phyloP scores from a whole-genome alignment of 2,329 filamentous ascomycete species.

The Scleromitrula shiraiana region DNA sequence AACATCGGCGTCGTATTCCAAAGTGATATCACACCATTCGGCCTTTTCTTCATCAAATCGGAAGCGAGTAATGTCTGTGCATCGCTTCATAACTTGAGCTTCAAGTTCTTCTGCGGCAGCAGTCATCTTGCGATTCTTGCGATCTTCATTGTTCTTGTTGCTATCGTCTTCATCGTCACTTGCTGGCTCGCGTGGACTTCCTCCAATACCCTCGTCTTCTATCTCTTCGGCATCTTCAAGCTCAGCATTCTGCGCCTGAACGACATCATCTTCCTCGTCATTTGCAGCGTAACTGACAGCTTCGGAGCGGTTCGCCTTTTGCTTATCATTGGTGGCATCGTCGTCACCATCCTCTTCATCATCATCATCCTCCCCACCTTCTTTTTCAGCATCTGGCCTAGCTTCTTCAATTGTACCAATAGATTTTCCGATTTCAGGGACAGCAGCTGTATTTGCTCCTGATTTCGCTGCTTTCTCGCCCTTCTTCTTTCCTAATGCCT shows the following conservation, averaged over 20 bases:
- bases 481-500: slow-evolving; percentile 79
- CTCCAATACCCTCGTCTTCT: slow-evolving; percentile 46
- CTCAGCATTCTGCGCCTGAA: slow-evolving; percentile 53
- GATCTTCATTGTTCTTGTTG: slow-evolving; percentile 26
- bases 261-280: slow-evolving; percentile 80
- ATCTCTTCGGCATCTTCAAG: slow-evolving; percentile 44
- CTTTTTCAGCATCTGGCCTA: slow-evolving; percentile 33
- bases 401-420: slow-evolving; percentile 47
- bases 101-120: slow-evolving; percentile 38
- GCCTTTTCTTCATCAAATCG: slow-evolving; percentile 69
- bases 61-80: slow-evolving; percentile 65
- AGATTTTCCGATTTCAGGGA: slow-evolving; percentile 66
- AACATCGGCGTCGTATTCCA: slow-evolving; percentile 71
- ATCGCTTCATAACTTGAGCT: slow-evolving; percentile 54
- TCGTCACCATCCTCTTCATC: slow-evolving; percentile 53
- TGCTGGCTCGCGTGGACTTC: slow-evolving; percentile 36
- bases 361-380: slow-evolving; percentile 46
- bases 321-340: slow-evolving; percentile 68
- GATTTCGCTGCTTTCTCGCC: slow-evolving; percentile 46
- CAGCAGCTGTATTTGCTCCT: slow-evolving; percentile 54
- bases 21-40: slow-evolving; percentile 68
- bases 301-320: slow-evolving; percentile 67
- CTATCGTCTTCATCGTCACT: slow-evolving; percentile 31
- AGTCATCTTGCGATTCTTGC: slow-evolving; percentile 18
- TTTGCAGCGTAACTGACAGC: slow-evolving; percentile 86